Evolutionary conservation across 169 alveolate species (phyloP), one percentile per base, ranked within the genome.

Genomic region (Plasmodium reichenowi): DNA sequence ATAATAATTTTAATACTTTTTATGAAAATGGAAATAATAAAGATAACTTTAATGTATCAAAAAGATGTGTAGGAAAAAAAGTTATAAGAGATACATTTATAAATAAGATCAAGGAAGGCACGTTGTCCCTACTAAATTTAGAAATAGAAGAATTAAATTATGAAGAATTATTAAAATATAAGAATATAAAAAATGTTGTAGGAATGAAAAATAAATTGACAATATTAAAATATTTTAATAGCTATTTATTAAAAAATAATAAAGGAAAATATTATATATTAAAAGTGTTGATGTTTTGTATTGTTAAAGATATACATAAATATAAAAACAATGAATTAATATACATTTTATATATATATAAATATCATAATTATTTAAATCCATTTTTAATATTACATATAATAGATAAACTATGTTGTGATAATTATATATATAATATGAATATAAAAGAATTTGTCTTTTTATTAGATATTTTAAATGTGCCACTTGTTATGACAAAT

Each of bases 301-400:
- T 83, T 43, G 60, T 50, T 26, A 12, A 47, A 13, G 56, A 56
- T 17, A 68, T 83, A 60, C 56, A 73, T 58, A 29, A 20, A 22
- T 83, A 83, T 38, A 72, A 83, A 56, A 50, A 56, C 29, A 83
- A 83, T 47, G 91, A 83, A 12, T 45, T 83, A 26, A 83, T 83
- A 83, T 83, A 68, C 56, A 72, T 83, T 29, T 26, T 83, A 68
- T 38, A 83, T 63, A 73, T 63, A 10, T 83, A 68, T 59, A 83
- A 83, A 62, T 29, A 70, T 20, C n/a, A 83, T 22, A 68, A 70
- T 62, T 68, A 58, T 68, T 70, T 83, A 60, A 83, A 48, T 26
- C 85, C 91, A 22, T 83, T 63, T 72, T n/a, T 83, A 83, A 59
- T 67, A 72, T 47, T 83, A 48, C 74, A 83, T 29, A 58, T 83